A percentile compares a stretch with the other conserved stretches of the same genome.
phyloP scores from a whole-genome alignment of 208 protist species.

The Leishmania aethiopica region DNA sequence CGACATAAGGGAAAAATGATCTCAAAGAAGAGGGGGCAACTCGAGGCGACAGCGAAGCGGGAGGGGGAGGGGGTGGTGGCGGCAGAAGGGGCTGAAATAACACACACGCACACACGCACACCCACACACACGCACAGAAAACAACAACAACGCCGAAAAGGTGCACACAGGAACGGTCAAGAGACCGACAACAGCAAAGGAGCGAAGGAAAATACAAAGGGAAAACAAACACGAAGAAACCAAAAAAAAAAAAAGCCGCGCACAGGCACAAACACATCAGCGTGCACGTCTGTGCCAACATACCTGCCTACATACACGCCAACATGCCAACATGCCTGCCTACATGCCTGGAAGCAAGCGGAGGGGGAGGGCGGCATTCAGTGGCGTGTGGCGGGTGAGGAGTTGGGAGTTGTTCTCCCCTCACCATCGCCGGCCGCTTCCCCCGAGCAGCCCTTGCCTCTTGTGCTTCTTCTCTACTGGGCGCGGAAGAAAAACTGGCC shows the following conservation, averaged over 20 bases:
- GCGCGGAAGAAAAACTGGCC: constrained; percentile 36
- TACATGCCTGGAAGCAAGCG: not conserved
- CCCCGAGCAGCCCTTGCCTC: not conserved
- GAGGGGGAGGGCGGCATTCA: not conserved
- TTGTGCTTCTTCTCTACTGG: constrained; percentile 2
- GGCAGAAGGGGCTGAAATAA: not conserved
- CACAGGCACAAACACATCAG: not conserved
- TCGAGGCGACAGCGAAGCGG: not conserved
- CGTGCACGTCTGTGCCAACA: not conserved
- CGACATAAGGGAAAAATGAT: not conserved
- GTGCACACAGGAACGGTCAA: not conserved
- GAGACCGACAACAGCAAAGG: not conserved
- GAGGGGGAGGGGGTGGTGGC: not conserved
- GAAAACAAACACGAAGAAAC: not conserved
- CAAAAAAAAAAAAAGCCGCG: not conserved
- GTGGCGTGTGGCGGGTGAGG: not conserved
- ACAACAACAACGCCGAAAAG: not conserved
- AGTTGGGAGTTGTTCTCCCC: not conserved
- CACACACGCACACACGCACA: not conserved
- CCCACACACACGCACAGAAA: not conserved
- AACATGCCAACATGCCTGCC: not conserved
- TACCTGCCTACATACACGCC: no score
- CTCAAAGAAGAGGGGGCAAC: not conserved
- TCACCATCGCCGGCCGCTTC: no score
- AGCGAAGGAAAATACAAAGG: not conserved